Evolutionary conservation across 2,329 filamentous ascomycete species (phyloP), one percentile per base, ranked within the genome.

Genomic region (Pseudogymnoascus sp.): DNA sequence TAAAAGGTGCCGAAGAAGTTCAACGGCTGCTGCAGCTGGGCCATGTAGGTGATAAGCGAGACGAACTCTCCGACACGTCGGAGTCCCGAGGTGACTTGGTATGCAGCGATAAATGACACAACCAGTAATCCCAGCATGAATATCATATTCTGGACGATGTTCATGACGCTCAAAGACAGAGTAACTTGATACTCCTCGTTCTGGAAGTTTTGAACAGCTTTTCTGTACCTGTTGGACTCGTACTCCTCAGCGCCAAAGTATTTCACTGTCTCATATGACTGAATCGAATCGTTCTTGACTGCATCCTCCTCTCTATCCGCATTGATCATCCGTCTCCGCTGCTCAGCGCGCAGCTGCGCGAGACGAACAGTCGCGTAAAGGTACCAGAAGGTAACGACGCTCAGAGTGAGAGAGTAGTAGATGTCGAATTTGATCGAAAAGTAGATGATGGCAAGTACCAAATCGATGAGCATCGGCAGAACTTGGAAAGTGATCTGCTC

Each of bases 211-310:
- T 79, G 78, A 63, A 95, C 89, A 26, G 90, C 89, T 51, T 81
- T 76, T 57, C 86, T 82, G 71, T 92, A 93, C 23, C 90, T 83
- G 60, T 81, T 78, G 68, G 91, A 92, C 71, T 95, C 90, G 71
- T 89, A 93, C 1, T 84, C 80, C 71, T 93, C 90, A 6, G 90
- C 90, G 69, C 93, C 93, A 80, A 95, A 95, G 71, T 93, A 93
- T 73, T 93, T 95, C 73, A 93, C 90, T 1, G 90, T 93, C 78
- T 99, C 95, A 75, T 97, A 99, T n/a, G 92, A 96, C 66, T 95
- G 92, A 79, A 99, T 95, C 0, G 95, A 97, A 75, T 99, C 95
- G 73, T 97, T 97, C 77, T 97, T 97, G 69, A 97, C 92, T 5
- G 95, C 95, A 75, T 97, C 93, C 76, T 97, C 92, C 76, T 97